Conservation (phyloP, 345 rosid species). For the Camelina hispida region DNA sequence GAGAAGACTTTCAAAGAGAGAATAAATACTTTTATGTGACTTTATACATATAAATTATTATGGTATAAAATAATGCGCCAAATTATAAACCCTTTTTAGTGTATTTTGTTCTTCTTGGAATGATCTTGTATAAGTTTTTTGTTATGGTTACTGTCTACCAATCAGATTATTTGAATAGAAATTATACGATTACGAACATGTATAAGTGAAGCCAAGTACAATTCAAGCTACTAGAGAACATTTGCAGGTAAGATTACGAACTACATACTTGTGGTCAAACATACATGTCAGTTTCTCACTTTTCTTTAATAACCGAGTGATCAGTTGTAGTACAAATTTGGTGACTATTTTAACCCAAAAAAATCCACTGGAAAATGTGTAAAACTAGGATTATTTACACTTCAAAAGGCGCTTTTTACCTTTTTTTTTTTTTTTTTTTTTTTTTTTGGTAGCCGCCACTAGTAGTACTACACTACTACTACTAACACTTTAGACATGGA, state of each 20-base stretch:
- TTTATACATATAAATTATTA: conserved; percentile 5
- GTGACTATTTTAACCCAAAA: conserved; percentile 5
- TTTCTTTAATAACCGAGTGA: background rate
- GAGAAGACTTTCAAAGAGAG: conserved; percentile 30
- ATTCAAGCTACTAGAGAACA: background rate
- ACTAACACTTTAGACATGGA: conserved; percentile 27
- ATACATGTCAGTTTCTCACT: conserved; percentile 1
- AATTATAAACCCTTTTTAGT: background rate
- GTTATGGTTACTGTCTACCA: background rate
- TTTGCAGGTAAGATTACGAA: background rate
- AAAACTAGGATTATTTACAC: background rate
- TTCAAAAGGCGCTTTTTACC: background rate
- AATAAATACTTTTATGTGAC: conserved; percentile 30
- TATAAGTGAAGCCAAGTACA: background rate
- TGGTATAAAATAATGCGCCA: conserved; percentile 8
- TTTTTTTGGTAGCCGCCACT: conserved; percentile 19
- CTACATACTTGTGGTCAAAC: conserved; percentile 17
- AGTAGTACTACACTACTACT: conserved; percentile 9
- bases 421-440: too few relatives aligned
- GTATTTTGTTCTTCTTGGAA: background rate
- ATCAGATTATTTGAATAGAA: background rate
- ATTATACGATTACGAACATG: background rate
- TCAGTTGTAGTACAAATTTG: background rate
- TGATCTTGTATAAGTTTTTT: background rate
- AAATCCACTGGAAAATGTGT: background rate